A percentile compares a stretch with the other conserved stretches of the same genome.
Conservation (phyloP, 306 rosid species). For the Trifolium fragiferum region DNA sequence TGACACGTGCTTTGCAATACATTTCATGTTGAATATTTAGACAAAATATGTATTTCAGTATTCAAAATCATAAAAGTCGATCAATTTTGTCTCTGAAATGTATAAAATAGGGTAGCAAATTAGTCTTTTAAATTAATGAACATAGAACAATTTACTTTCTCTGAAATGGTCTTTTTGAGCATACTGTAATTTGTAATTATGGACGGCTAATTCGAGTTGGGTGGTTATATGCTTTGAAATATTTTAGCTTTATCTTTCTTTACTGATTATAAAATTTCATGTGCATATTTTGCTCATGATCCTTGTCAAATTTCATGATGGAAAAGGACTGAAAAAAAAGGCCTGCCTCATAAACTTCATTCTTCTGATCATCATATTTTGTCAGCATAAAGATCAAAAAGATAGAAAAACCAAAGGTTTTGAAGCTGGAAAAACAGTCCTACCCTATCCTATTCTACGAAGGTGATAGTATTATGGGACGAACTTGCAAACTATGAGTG, state of each 20-base stretch:
- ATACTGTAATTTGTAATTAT: not conserved
- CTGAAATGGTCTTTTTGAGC: no score
- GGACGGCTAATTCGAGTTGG: not conserved
- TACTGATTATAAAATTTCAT: not conserved
- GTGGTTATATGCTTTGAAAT: not conserved
- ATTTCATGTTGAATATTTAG: not conserved
- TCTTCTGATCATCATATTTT: no score
- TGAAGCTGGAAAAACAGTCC: no score
- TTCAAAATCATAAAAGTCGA: no score
- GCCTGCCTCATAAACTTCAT: no score
- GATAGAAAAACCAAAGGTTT: no score
- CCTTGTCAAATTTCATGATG: not conserved
- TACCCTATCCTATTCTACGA: not conserved
- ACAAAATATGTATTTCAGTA: no score
- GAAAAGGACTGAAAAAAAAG: not conserved
- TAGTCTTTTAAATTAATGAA: no score
- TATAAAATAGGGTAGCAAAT: no score
- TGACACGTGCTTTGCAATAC: conserved; percentile 35
- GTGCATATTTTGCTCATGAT: not conserved
- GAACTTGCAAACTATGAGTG: not conserved
- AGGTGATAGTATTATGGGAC: not conserved
- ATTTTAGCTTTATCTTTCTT: not conserved
- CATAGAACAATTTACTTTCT: no score
- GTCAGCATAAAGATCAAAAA: no score
- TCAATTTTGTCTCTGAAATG: no score